Evolutionary conservation across 371 early-diverging fungal genomes (phyloP), one percentile per base, ranked within the genome.

Genomic region (Circinella umbellata): DNA sequence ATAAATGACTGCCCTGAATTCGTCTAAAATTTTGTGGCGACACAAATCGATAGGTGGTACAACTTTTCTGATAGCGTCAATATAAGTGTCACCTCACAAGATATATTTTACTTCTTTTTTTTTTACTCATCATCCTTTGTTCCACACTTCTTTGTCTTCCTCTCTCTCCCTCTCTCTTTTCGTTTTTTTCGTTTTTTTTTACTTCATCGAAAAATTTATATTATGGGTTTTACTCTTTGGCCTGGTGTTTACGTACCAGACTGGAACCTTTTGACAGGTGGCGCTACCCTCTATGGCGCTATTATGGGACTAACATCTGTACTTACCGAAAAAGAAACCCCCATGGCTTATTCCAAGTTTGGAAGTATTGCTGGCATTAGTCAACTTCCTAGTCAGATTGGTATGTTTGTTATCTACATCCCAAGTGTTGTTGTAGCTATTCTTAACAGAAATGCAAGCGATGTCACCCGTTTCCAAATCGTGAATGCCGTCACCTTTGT

Each of bases 281-380:
- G 61, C 18, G 27, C 61, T 4, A 48, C 69, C 4, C 15, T 67
- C 3, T 46, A 70, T 9, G 77, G 77, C 17, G 27, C 64, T 11
- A 4, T 61, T 1, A 17, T 76, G 4, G 62, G 60, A 17, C 10
- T 59, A 5, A 57, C 53, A 38, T 73, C 77, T 13, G 4, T 75
- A 35, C 39, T 20, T 3, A 68, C 68, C n/a, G 53, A 68, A 13
- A 39, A 4, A 42, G 47, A 61, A 8, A 67, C 4, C 35, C 57
- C 69, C 8, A 71, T 74, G 34, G 72, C 77, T 18, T 77, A 77
- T 51, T 74, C 74, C 17, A 77, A 77, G 51, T 77, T 77, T 57
- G 77, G 74, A 0, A 70, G 57, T 66, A 47, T 39, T 34, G 15
- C 27, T 3, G 55, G 55, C n/a, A 63, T 67, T 7, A 70, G 69